Conservation (phyloP, 108 stramenopile species). For the Nitzschia palea region DNA sequence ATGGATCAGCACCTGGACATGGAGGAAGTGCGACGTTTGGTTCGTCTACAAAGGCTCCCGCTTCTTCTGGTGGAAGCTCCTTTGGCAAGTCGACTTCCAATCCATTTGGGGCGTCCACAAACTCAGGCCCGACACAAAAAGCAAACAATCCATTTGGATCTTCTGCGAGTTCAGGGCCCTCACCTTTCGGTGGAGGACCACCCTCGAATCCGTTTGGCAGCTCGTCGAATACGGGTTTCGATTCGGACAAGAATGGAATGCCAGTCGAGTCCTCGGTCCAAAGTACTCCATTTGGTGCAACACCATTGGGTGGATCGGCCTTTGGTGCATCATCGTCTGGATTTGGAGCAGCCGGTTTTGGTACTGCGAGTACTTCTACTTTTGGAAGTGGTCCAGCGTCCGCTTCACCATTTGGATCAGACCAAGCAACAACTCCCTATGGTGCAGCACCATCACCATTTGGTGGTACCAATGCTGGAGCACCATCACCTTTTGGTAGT, state of each 20-base stretch:
- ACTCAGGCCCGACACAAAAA: no score
- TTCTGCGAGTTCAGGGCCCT: neutral
- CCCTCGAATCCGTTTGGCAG: neutral
- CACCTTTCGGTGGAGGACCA: constrained; percentile 17
- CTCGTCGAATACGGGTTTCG: constrained; percentile 11
- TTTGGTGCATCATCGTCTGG: constrained; percentile 2
- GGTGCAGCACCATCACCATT: constrained; percentile 19
- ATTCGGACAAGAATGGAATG: neutral
- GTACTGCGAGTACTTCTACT: neutral
- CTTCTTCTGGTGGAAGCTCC: neutral
- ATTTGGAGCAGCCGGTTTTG: constrained; percentile 3
- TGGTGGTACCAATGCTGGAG: constrained; percentile 8
- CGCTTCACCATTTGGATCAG: constrained; percentile 23
- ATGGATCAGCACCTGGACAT: neutral
- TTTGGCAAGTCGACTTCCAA: constrained; percentile 5
- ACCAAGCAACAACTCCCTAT: constrained; percentile 4
- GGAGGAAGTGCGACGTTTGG: neutral
- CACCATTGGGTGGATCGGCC: constrained; percentile 8
- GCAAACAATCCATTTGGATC: constrained; percentile 27
- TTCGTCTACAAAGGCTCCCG: constrained; percentile 2
- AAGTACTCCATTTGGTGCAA: constrained; percentile 38
- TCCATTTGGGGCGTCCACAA: constrained; percentile 17
- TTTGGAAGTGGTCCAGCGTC: neutral
- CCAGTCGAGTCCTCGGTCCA: neutral
- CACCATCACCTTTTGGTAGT: constrained; percentile 26